A percentile compares a stretch with the other conserved stretches of the same genome.
Evolutionary conservation across 2,329 filamentous ascomycete species (phyloP).

Genomic region (Moelleriella libera): DNA sequence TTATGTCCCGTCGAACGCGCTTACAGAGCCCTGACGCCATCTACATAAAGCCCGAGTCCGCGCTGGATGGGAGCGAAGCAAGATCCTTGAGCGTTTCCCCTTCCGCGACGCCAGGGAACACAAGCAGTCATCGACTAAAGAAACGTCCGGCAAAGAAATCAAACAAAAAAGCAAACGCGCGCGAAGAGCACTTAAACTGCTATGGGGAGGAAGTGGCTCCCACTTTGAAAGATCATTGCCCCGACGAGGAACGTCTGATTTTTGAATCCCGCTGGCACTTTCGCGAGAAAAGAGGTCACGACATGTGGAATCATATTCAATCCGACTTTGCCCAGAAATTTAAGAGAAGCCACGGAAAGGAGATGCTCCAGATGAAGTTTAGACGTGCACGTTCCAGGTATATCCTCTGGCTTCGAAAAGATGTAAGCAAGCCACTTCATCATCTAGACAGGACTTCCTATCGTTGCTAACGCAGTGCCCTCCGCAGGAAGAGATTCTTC

Average conservation of each 20-base stretch:
- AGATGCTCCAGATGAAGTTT: slow-evolving; percentile 42
- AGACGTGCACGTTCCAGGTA: slow-evolving; percentile 34
- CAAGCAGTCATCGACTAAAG: background rate
- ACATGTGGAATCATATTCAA: slow-evolving; percentile 43
- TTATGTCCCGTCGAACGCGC: no score
- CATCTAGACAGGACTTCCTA: background rate
- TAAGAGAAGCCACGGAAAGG: slow-evolving; percentile 25
- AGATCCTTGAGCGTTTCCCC: no score
- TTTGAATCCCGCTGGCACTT: slow-evolving; percentile 33
- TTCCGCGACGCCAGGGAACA: background rate
- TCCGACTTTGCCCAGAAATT: slow-evolving; percentile 23
- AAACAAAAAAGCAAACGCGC: slow-evolving; percentile 6
- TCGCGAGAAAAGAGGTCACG: slow-evolving; percentile 34
- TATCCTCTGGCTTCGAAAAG: slow-evolving; percentile 30
- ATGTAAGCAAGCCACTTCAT: slow-evolving; percentile 25
- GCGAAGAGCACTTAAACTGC: slow-evolving; percentile 20
- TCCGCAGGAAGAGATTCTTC: slow-evolving; percentile 23
- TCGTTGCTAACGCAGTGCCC: no score
- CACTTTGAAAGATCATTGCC: slow-evolving; percentile 27
- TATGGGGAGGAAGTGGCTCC: slow-evolving; percentile 18
- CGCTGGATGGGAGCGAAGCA: no score
- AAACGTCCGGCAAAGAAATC: background rate
- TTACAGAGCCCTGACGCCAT: no score
- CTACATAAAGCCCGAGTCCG: no score
- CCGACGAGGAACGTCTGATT: slow-evolving; percentile 32